Evolutionary conservation across 1,284 basidiomycete genomes (phyloP), one percentile per base, ranked within the genome.

Genomic region (Ganoderma meredithae): DNA sequence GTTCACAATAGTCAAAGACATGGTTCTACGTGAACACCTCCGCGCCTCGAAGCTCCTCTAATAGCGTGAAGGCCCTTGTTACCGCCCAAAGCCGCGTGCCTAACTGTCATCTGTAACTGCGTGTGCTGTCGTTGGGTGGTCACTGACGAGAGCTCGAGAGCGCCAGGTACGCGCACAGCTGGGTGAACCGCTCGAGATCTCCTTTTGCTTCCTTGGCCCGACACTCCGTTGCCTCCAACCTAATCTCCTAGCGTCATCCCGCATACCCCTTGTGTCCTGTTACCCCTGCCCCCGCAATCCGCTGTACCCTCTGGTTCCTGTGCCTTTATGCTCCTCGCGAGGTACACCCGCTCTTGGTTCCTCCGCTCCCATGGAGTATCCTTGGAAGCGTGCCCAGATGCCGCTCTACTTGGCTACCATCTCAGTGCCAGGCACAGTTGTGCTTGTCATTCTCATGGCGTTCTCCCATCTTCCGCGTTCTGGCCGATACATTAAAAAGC

Each of bases 21-120:
- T 90, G 86, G 89, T 91, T 61, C 85, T 91, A 49, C 85, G 89
- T 43, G 87, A 90, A 74, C 87, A 91, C 73, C 80, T 91, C 36
- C 75, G 78, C 25, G 76, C 76, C 36, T 76, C 79, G 43, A 78
- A 77, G 67, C 76, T 81, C n/a, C 68, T 77, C 36, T 74, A 63
- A 22, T 15, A n/a, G 36, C 17, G 43, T 9, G 22, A 27, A 22
- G 25, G 27, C 31, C 7, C 22, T 55, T n/a, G 2, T n/a, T 9
- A 1, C 40, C 8, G 3, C 40, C 31, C 13, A 39, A 3, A 9
- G 15, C 36, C 5, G n/a, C 36, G 22, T 10, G 52, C 39, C 9
- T 33, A 49, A 17, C 58, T 27, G 5, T 41, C 58, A 41, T 43
- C 15, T 8, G 22, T 41, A 40, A 22, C 19, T 39, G 58, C 58